phyloP scores from a whole-genome alignment of 768 basidiomycete genomes.

The Suillus subluteus region DNA sequence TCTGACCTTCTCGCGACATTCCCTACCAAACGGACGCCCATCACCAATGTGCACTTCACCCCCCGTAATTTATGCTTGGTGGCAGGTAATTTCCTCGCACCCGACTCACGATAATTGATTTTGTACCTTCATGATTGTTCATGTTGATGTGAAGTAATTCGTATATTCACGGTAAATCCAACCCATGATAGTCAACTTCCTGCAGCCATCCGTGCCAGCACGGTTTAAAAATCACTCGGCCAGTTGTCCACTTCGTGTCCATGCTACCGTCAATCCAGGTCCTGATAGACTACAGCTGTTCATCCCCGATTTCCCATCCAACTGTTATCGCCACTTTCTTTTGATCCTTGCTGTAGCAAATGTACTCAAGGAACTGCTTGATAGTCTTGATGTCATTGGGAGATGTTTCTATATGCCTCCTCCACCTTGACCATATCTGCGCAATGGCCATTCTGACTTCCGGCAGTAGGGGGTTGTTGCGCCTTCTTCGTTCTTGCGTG shows the following conservation, averaged over 20 bases:
- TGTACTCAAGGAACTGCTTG: neutral
- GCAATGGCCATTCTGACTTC: neutral
- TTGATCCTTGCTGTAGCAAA: neutral
- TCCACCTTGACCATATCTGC: slow-evolving; percentile 3
- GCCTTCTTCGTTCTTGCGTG: neutral
- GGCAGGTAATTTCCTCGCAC: slow-evolving; percentile 72
- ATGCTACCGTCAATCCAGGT: neutral
- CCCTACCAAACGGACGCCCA: slow-evolving; percentile 94
- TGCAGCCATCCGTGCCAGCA: no score
- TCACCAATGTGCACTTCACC: slow-evolving; percentile 92
- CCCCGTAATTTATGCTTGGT: slow-evolving; percentile 92
- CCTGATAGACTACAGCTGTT: neutral
- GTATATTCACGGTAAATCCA: neutral
- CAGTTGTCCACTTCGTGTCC: neutral
- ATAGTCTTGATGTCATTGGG: neutral
- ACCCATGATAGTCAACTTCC: neutral
- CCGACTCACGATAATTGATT: slow-evolving; percentile 50
- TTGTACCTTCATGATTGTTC: neutral
- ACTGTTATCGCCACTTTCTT: neutral
- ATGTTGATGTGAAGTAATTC: neutral
- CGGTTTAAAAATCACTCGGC: neutral
- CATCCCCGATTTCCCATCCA: neutral
- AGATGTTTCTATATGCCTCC: neutral
- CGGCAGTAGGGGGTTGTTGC: neutral
- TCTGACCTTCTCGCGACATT: slow-evolving; percentile 87